phyloP scores from a whole-genome alignment of 1,284 basidiomycete species.

The Vanrija sp. region DNA sequence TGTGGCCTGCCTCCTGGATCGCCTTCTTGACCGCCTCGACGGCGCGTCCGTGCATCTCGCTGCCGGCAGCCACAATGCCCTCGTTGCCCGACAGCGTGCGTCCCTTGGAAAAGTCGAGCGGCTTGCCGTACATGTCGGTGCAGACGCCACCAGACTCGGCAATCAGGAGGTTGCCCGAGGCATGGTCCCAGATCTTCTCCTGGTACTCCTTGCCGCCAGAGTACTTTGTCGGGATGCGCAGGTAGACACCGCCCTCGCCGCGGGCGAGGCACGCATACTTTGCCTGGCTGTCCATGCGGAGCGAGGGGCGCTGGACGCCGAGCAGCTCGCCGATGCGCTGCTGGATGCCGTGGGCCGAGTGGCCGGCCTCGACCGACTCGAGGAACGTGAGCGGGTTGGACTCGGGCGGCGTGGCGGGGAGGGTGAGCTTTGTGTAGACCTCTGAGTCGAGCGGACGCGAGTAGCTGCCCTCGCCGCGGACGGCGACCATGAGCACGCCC shows the following conservation, averaged over 20 bases:
- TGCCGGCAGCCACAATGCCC: slow-evolving; percentile 76
- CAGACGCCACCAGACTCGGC: slow-evolving; percentile 85
- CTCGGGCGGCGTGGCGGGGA: slow-evolving; percentile 36
- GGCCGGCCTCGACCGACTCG: slow-evolving; percentile 89
- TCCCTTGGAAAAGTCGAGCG: slow-evolving; percentile 82
- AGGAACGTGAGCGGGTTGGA: slow-evolving; percentile 58
- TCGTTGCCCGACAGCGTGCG: slow-evolving; percentile 80
- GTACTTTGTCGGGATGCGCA: slow-evolving; percentile 75
- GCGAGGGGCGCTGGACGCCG: slow-evolving; percentile 58
- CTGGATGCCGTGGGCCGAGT: slow-evolving; percentile 82
- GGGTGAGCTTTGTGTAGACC: slow-evolving; percentile 33
- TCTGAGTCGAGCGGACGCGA: slow-evolving; percentile 34
- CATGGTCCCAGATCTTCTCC: slow-evolving; percentile 98
- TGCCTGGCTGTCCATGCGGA: slow-evolving; percentile 96
- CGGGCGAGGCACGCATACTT: slow-evolving; percentile 88
- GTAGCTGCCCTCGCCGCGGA: slow-evolving; percentile 69
- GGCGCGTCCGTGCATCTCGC: slow-evolving; percentile 62
- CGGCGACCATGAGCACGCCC: slow-evolving; percentile 79
- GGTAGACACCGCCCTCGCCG: slow-evolving; percentile 83
- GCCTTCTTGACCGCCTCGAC: slow-evolving; percentile 72
- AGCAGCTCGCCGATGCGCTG: slow-evolving; percentile 67
- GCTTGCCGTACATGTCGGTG: slow-evolving; percentile 72
- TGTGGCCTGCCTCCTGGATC: slow-evolving; percentile 50
- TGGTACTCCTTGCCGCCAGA: slow-evolving; percentile 63
- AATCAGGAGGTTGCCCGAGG: slow-evolving; percentile 77